Base-by-base conservation (phyloP, 108 stramenopile genomes). In the Fragilariopsis cylindrus region DNA sequence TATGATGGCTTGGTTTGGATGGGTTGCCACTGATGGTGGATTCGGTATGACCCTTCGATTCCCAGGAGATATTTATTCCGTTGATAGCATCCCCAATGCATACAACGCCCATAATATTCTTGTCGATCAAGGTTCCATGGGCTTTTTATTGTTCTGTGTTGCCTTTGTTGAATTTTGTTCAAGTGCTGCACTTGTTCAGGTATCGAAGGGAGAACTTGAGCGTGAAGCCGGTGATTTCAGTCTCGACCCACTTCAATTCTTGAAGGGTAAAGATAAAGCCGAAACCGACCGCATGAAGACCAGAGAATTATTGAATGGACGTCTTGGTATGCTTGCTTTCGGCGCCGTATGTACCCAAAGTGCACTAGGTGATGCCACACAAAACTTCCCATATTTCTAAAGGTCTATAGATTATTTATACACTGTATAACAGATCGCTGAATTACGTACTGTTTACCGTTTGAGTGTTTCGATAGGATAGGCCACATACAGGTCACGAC, bases 241-340 rank as follows among this genome's bases (percentile, higher is more conserved):
- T 11, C 92, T 95, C 78, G 97, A 93, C 49, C 94, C 88, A 56
- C 90, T 91, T 71, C 53, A 70, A 55, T 95, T 90, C 85, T 76
- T 91, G 50, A 90, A 90, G 88, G 91, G 87, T 60, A 96, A 96
- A 85, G 76, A 70, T 65, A 77, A 79, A 48, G 92, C 73, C 5
- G 92, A 96, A 69, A 70, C 85, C 66, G 78, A 90, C 58, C 68
- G 65, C 70, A 91, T 92, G 89, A 87, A 95, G 89, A 87, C 88
- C 60, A 81, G 85, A 82, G 97, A 98, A 77, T 81, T 97, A 73
- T 84, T 86, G 77, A 97, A 98, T 75, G 95, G 96, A 76, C 94
- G 98, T 72, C 88, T 97, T 74, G 98, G 96, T 47, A 98, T 98
- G 97, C 79, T 97, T 74, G 98, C 98, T 56, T 97, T 97, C 82